Base-by-base conservation (phyloP, 108 stramenopile species). In the Skeletonema menzelii region DNA sequence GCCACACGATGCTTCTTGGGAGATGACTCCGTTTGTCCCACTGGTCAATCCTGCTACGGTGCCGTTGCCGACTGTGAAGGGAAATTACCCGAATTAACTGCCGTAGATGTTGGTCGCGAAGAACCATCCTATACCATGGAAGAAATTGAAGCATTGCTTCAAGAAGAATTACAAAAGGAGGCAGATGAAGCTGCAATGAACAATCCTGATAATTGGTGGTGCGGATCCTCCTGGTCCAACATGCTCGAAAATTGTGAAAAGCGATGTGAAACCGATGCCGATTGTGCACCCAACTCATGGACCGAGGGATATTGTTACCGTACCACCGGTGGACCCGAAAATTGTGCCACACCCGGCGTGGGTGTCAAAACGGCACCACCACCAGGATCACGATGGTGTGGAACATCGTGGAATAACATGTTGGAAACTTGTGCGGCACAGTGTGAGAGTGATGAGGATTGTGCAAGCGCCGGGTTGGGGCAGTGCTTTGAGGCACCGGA, bases 131-230 rank as follows among this genome's bases (percentile, higher is more conserved):
- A 59, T 42, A 80, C 79, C 13, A 40, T 69, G 27, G 79, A 80
- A 56, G 79, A 79, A 55, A 73, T 79, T 31, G 63, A 67, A 30
- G 17, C 12, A 1, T 12, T 73, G 67, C 31, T 79, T 19, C 61
- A 40, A 17, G 71, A 73, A 56, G 67, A 63, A 27, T 27, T 59
- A 22, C 53, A 22, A 20, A 56, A 73, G 44, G 40, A 72, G 53
- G 37, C 60, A 2, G 79, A 67, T 19, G 79, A 72, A 31, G 38
- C 30, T 61, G 72, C 72, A 14, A 79, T 79, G 79, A n/a, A 30
- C 32, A 61, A 79, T 46, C 67, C 71, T 10, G 20, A 57, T 12
- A 79, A 79, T 47, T 79, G 79, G 79, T 79, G 79, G 79, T 79
- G 79, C 28, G 79, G 79, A 3, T 46, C 71, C 1, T 42, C 35